Percentiles rank a stretch among this genome's conserved stretches.
These are phyloP conservation scores for Paxillus involutus DNA, from an alignment of 768 basidiomycete genomes.

Conservation along the genomic window DNA sequence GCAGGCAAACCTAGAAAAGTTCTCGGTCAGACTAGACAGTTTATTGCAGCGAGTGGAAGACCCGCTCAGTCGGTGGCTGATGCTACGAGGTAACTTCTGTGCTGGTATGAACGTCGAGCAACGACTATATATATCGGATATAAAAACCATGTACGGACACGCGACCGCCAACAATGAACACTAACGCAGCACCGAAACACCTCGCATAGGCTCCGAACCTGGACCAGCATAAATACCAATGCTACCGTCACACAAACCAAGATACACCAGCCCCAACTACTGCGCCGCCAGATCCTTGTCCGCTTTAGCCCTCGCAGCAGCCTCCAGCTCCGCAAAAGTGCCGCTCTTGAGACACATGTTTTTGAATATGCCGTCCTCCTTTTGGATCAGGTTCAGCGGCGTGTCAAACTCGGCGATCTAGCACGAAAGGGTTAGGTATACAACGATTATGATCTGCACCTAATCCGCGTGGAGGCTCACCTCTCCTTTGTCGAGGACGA, in stretches of 20 bases:
- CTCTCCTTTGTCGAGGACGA: constrained; percentile 63
- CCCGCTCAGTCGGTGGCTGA: too few species aligned
- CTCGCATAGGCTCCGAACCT: too few species aligned
- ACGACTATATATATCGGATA: too few species aligned
- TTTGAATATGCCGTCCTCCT: constrained; percentile 62
- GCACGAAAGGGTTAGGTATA: not conserved
- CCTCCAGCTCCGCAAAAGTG: constrained; percentile 59
- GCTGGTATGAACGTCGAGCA: too few species aligned
- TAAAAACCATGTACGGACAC: too few species aligned
- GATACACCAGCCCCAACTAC: too few species aligned
- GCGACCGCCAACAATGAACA: too few species aligned
- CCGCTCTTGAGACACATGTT: constrained; percentile 74
- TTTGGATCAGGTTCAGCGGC: constrained; percentile 63
- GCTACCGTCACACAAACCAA: not conserved
- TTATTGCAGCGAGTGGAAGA: constrained; percentile 51
- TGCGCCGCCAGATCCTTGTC: constrained; percentile 8
- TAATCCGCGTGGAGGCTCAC: not conserved
- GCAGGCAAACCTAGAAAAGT: constrained; percentile 67
- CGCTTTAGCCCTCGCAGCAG: constrained; percentile 47
- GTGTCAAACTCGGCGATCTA: constrained; percentile 69
- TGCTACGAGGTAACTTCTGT: too few species aligned
- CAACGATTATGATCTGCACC: too few species aligned
- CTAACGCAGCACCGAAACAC: too few species aligned
- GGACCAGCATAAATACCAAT: too few species aligned
- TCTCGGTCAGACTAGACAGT: constrained; percentile 55